Conservation (phyloP, 192 early-diverging fungal species). For the Backusella mclennaniae region DNA sequence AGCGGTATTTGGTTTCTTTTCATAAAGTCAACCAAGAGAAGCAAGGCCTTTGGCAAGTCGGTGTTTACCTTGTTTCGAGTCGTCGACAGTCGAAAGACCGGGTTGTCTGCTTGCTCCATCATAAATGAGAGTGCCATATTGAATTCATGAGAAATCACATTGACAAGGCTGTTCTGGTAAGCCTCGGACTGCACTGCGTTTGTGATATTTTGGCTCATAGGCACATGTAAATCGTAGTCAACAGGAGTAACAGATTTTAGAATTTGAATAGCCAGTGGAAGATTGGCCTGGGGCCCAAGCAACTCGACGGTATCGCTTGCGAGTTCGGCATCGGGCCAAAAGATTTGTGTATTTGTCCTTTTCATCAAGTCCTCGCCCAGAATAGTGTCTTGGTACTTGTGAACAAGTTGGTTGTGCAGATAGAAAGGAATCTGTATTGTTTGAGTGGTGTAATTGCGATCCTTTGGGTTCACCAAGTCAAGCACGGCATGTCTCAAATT, state of each 20-base stretch:
- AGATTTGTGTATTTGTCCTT: constrained; percentile 52
- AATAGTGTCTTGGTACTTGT: constrained; percentile 13
- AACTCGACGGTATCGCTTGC: constrained; percentile 58
- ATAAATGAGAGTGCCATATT: background rate
- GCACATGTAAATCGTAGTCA: constrained; percentile 50
- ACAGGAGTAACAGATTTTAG: constrained; percentile 58
- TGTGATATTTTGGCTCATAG: constrained; percentile 8
- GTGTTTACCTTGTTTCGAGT: background rate
- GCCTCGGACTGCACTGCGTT: background rate
- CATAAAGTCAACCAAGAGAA: background rate
- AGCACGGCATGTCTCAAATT: constrained; percentile 65
- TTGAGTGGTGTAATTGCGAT: constrained; percentile 51
- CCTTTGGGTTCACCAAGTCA: constrained; percentile 45
- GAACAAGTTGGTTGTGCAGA: constrained; percentile 56
- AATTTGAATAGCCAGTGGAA: constrained; percentile 53
- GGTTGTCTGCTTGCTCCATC: background rate
- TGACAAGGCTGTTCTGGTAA: background rate
- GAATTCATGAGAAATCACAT: background rate
- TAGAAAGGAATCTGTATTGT: constrained; percentile 55
- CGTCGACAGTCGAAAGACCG: background rate
- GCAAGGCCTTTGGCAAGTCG: background rate
- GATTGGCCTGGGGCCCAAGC: constrained; percentile 56
- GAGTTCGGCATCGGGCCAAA: constrained; percentile 65
- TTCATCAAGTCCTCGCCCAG: constrained; percentile 50
- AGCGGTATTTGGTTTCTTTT: background rate